Conservation (phyloP, 495 filamentous ascomycete species). For the Podospora australis region DNA sequence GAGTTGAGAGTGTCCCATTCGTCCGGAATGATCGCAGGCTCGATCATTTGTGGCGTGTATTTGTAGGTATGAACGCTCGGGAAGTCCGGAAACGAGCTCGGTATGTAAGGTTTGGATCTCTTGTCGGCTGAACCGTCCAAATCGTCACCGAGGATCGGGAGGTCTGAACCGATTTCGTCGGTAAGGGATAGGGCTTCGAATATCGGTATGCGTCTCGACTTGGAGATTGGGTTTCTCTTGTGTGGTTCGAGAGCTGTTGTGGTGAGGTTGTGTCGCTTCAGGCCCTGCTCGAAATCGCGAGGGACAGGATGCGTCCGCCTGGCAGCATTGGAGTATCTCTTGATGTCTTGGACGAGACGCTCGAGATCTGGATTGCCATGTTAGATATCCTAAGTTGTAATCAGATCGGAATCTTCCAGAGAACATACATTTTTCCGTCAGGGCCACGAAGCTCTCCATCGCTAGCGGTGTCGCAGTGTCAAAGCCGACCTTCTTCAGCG, state of each 20-base stretch:
- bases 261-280: constrained; percentile 31
- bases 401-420: background rate
- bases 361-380: constrained; percentile 25
- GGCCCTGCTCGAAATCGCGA: constrained; percentile 33
- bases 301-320: constrained; percentile 33
- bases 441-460: constrained; percentile 35
- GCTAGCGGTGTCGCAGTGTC: constrained; percentile 33
- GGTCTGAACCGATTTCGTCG: constrained; percentile 26
- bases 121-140: constrained; percentile 39
- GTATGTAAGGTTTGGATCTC: constrained; percentile 35
- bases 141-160: constrained; percentile 35
- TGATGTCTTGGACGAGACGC: constrained; percentile 26
- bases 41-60: constrained; percentile 34
- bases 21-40: constrained; percentile 17
- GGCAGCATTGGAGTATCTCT: constrained; percentile 27
- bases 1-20: constrained; percentile 19
- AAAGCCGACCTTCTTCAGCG: constrained; percentile 37
- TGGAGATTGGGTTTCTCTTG: constrained; percentile 33
- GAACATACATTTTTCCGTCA: constrained; percentile 34
- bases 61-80: constrained; percentile 42
- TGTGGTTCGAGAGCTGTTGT: constrained; percentile 33
- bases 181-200: constrained; percentile 25
- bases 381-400: background rate
- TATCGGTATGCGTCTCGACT: constrained; percentile 21
- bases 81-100: constrained; percentile 36